These are phyloP conservation scores for Fusarium liriodendri DNA, from an alignment of 2,329 filamentous ascomycete genomes.

Conservation along the genomic window DNA sequence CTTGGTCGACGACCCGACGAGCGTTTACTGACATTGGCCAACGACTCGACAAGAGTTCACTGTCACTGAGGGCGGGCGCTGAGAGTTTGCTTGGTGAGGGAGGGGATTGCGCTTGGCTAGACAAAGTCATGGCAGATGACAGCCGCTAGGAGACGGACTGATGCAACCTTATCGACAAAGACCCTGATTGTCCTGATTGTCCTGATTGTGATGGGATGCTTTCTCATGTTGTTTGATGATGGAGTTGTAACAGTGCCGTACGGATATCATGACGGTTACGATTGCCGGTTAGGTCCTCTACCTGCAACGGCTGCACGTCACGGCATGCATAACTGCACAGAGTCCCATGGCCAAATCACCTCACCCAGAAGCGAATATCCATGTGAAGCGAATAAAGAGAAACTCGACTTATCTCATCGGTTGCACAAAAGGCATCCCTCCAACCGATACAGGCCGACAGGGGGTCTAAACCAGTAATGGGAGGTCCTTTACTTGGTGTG, in stretches of 20 bases:
- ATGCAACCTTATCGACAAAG: slow-evolving; percentile 3
- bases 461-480: not conserved
- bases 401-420: not conserved
- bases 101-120: not conserved
- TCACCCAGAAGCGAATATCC: not conserved
- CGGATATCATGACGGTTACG: not conserved
- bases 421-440: not conserved
- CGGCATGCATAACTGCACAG: not conserved
- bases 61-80: not conserved
- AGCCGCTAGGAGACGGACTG: not conserved
- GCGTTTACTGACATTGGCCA: not conserved
- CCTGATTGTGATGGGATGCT: not conserved
- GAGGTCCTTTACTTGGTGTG: not conserved
- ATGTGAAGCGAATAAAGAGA: not conserved
- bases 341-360: not conserved
- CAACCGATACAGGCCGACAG: not conserved
- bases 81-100: not conserved
- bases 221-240: not conserved
- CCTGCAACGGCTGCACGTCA: not conserved
- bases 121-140: not conserved
- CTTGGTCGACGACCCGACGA: not conserved
- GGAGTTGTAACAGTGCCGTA: not conserved
- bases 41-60: not conserved
- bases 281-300: not conserved
- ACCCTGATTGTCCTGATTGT: not conserved